Base-by-base conservation (phyloP, 2,329 filamentous ascomycete species). In the Microthyrium microscopicum region DNA sequence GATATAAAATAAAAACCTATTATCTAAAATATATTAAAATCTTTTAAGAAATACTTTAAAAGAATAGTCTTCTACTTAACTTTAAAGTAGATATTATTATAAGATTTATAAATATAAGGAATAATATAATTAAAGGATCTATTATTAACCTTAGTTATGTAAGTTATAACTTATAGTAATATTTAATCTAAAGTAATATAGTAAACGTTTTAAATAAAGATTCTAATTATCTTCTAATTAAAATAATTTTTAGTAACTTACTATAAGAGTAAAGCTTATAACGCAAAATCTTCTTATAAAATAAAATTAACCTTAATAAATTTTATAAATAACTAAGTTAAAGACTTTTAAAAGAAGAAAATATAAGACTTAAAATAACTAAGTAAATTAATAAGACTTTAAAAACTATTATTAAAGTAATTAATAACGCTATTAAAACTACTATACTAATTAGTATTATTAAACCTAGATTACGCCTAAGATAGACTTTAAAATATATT, bases 151-250 rank as follows among this genome's bases (percentile, higher is more conserved):
- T n/a, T n/a, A n/a, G n/a, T n/a, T n/a, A n/a, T n/a, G n/a, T n/a
- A n/a, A n/a, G n/a, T n/a, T n/a, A n/a, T n/a, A n/a, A n/a, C n/a
- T n/a, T n/a, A n/a, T n/a, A n/a, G n/a, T n/a, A n/a, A n/a, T n/a
- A n/a, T n/a, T n/a, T n/a, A n/a, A n/a, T n/a, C n/a, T n/a, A n/a
- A n/a, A n/a, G n/a, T n/a, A n/a, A n/a, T n/a, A n/a, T n/a, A n/a
- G n/a, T n/a, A n/a, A n/a, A n/a, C n/a, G n/a, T n/a, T n/a, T n/a
- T n/a, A n/a, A n/a, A n/a, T n/a, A n/a, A n/a, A n/a, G n/a, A 44
- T 37, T 46, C 42, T 12, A 39, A 46, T 33, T 36, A 46, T 31
- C 37, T 46, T 5, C 44, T 40, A 5, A 44, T 46, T 12, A 38
- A 37, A 28, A 46, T 37, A 7, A 22, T 35, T n/a, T 29, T 44